Evolutionary conservation across 768 basidiomycete species (phyloP).

Genomic region (Boletus bicolor): DNA sequence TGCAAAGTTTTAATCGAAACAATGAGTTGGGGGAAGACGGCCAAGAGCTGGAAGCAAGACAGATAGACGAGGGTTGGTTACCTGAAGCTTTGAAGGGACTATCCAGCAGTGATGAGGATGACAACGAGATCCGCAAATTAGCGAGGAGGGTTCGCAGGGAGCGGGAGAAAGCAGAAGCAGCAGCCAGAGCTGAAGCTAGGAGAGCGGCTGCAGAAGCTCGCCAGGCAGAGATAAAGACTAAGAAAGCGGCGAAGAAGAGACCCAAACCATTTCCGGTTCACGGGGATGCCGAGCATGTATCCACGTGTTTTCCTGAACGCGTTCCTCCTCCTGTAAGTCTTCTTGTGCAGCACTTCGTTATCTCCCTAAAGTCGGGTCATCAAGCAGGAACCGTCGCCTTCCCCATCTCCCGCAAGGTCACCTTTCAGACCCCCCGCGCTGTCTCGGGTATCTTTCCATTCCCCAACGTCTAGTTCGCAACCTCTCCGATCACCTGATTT

Average conservation of each 20-base stretch:
- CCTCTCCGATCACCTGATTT: constrained; percentile 12
- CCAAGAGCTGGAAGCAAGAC: neutral
- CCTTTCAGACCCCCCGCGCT: neutral
- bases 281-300: neutral
- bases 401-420: constrained; percentile 4
- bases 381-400: constrained; percentile 10
- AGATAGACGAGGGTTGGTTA: constrained; percentile 21
- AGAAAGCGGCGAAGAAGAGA: constrained; percentile 17
- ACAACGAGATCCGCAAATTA: constrained; percentile 31
- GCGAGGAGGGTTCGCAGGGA: constrained; percentile 34
- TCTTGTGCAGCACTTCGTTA: neutral
- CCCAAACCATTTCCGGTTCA: constrained; percentile 29
- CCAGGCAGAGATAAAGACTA: constrained; percentile 9
- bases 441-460: constrained; percentile 13
- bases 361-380: neutral
- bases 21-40: neutral
- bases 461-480: neutral
- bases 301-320: neutral
- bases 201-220: constrained; percentile 16
- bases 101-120: constrained; percentile 44
- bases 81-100: constrained; percentile 38
- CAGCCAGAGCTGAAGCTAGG: constrained; percentile 17
- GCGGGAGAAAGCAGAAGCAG: constrained; percentile 23
- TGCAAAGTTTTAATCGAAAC: neutral
- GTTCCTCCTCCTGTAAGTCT: constrained; percentile 13